Evolutionary conservation across 1,284 basidiomycete genomes (phyloP).

Genomic region (Moniliella sp.): DNA sequence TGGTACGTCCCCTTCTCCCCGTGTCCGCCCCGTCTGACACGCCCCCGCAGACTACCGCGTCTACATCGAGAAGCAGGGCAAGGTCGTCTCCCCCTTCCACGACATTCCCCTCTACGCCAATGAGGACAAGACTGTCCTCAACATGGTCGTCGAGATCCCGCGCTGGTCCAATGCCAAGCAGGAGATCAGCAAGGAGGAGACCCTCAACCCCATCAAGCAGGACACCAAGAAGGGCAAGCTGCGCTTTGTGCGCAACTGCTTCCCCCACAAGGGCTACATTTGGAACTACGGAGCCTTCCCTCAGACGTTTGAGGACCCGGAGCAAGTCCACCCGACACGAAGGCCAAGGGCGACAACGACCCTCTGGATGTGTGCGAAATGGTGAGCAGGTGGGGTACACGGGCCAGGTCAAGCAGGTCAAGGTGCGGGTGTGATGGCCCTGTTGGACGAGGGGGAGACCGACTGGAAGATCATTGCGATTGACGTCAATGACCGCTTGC

Average conservation of each 20-base stretch:
- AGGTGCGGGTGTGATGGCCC: constrained; percentile 97
- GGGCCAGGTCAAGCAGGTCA: constrained; percentile 98
- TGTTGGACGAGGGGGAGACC: constrained; percentile 38
- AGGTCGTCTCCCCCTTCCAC: constrained; percentile 30
- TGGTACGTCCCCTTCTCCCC: too few relatives aligned
- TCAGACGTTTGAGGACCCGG: constrained; percentile 96
- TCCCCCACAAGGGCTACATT: constrained; percentile 86
- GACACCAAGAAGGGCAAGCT: constrained; percentile 86
- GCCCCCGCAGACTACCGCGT: constrained; percentile 94
- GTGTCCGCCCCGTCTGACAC: too few relatives aligned
- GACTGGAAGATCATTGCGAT: constrained; percentile 45
- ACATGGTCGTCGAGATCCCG: constrained; percentile 51
- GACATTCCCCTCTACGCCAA: constrained; percentile 32
- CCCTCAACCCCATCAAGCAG: constrained; percentile 98
- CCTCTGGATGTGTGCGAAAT: constrained; percentile 97
- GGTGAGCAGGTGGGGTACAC: constrained; percentile 93
- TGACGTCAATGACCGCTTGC: constrained; percentile 85
- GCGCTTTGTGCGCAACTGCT: constrained; percentile 95
- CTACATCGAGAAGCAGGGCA: constrained; percentile 48
- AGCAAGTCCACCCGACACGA: constrained; percentile 71
- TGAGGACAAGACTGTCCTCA: constrained; percentile 44
- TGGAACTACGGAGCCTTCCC: constrained; percentile 52
- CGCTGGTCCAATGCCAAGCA: constrained; percentile 96
- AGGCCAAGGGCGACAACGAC: constrained; percentile 97
- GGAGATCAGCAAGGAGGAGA: constrained; percentile 92